Base-by-base conservation (phyloP, 768 basidiomycete genomes). In the Pleurotus platypus region DNA sequence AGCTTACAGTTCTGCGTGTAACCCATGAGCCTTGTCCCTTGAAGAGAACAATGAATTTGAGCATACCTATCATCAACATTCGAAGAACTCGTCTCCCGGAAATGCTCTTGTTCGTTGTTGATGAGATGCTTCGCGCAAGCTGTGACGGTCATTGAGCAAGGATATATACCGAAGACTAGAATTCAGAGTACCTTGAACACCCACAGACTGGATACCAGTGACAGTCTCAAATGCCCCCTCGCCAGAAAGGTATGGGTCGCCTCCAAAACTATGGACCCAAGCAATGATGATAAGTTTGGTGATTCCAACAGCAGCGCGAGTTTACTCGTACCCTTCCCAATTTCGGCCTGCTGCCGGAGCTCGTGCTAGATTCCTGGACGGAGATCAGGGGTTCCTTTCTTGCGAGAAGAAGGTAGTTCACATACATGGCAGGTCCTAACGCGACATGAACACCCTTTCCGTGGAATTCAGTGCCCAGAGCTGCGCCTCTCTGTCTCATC, bases 371-470 rank as follows among this genome's bases (percentile, higher is more conserved):
- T 78, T 79, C 77, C 76, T 79, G 58, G 3, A 45, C 43, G 38
- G 57, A 51, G 16, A 39, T 46, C 43, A 27, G 46, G 42, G n/a
- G 9, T n/a, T 18, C 5, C 24, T 26, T 42, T 11, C 8, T 18
- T 13, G 7, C 11, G 55, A 37, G n/a, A 18, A 11, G 38, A 55
- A 6, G 16, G 38, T 4, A 15, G 24, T 30, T 7, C 7, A 66
- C 72, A 6, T 57, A 77, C 78, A 81, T 81, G 69, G 75, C 75
- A 1, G 81, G 81, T 1, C 78, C 79, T 15, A 83, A 69, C 7
- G 71, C 76, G 50, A 82, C 77, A 66, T 87, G 66, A 7, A 83
- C 77, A 22, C 87, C 87, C 67, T 85, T 84, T 40, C 78, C 82
- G 46, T 72, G 74, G 69, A 82, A 82, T 64, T 89, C 87, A 20